phyloP scores from a whole-genome alignment of 2,329 filamentous ascomycete genomes.

The Penicillium polonicum region DNA sequence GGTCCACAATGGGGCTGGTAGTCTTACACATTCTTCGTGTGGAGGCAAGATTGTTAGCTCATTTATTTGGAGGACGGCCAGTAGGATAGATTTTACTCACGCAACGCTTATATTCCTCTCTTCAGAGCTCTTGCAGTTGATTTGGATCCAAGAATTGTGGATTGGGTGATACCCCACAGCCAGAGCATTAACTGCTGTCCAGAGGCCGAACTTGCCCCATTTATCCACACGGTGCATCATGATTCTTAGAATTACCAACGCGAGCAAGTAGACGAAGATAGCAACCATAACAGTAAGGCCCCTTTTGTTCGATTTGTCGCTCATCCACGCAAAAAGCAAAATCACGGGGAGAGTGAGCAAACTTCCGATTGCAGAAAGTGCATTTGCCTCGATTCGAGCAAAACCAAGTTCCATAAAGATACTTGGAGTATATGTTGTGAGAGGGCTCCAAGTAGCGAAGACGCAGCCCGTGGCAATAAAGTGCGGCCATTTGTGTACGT shows the following conservation, averaged over 20 bases:
- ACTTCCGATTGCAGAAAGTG: slow-evolving; percentile 44
- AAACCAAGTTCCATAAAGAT: slow-evolving; percentile 46
- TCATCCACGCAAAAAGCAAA: slow-evolving; percentile 51
- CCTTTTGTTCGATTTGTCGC: slow-evolving; percentile 48
- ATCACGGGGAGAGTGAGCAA: slow-evolving; percentile 50
- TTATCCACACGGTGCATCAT: slow-evolving; percentile 47
- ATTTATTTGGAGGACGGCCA: background rate
- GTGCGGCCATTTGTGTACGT: slow-evolving; percentile 51
- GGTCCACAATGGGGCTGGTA: too few species aligned
- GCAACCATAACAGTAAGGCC: slow-evolving; percentile 48
- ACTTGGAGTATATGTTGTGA: slow-evolving; percentile 53
- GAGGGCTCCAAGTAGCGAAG: slow-evolving; percentile 54
- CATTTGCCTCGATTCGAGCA: slow-evolving; percentile 48
- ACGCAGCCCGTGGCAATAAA: slow-evolving; percentile 52
- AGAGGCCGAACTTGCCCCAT: slow-evolving; percentile 53
- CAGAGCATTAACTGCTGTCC: slow-evolving; percentile 53
- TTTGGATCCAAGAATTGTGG: slow-evolving; percentile 54
- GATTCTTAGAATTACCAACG: slow-evolving; percentile 43
- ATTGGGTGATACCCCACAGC: slow-evolving; percentile 56
- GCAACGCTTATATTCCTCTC: slow-evolving; percentile 54
- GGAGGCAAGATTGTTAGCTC: slow-evolving; percentile 29
- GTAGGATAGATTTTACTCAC: slow-evolving; percentile 29
- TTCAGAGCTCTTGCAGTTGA: slow-evolving; percentile 50
- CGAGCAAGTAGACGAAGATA: slow-evolving; percentile 48
- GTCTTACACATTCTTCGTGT: slow-evolving; percentile 34